These are phyloP conservation scores for Monosporascus sp. DNA, from an alignment of 2,329 filamentous ascomycete species.

Conservation along the genomic window DNA sequence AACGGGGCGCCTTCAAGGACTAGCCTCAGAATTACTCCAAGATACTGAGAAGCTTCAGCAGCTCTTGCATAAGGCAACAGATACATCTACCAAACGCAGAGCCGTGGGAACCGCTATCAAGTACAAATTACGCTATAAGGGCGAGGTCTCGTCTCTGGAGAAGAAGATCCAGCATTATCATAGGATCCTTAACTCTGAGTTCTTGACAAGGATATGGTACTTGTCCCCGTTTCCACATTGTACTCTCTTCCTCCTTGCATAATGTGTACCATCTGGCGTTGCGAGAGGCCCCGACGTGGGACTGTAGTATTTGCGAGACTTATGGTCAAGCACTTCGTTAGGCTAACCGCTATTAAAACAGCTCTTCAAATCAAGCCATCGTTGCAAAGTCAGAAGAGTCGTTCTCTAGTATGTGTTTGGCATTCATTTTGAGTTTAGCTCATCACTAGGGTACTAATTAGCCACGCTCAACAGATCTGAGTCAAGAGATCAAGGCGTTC, in stretches of 20 bases:
- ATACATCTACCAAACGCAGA: background rate
- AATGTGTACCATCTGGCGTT: background rate
- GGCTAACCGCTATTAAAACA: background rate
- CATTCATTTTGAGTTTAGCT: no score
- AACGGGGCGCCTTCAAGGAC: conserved; percentile 2
- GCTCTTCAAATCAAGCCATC: conserved; percentile 6
- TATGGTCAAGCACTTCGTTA: background rate
- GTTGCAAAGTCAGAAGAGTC: background rate
- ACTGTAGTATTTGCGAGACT: background rate
- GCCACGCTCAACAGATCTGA: background rate
- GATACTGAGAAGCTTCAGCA: conserved; percentile 1
- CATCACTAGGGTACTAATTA: background rate
- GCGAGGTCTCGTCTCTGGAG: background rate
- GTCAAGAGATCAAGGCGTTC: conserved; percentile 3
- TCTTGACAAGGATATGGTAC: conserved; percentile 7
- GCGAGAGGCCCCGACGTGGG: no score
- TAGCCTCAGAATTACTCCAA: conserved; percentile 2
- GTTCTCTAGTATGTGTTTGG: background rate
- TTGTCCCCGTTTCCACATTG: background rate
- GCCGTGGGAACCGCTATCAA: background rate
- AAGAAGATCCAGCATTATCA: conserved; percentile 1
- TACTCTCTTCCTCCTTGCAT: background rate
- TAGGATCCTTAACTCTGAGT: conserved; percentile 1
- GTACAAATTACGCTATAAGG: conserved; percentile 3
- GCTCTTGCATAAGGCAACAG: background rate